Evolutionary conservation across 1,284 basidiomycete species (phyloP).

Genomic region (Stygiomarasmius scandens): DNA sequence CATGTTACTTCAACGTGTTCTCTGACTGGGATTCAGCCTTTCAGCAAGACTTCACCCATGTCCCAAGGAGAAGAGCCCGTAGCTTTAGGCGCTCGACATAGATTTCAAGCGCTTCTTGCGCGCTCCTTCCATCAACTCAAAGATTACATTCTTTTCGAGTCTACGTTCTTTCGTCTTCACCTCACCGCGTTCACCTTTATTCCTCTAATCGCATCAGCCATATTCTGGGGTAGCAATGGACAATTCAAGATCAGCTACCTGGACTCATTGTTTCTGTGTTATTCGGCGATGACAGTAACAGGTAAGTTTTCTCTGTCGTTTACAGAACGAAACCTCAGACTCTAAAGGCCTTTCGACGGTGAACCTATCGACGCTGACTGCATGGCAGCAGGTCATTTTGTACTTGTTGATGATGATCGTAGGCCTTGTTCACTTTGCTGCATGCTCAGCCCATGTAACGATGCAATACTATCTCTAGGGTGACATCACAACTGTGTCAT

Average conservation of each 20-base stretch:
- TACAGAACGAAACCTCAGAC: too few relatives aligned
- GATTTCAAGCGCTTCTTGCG: constrained; percentile 1
- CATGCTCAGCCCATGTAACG: background rate
- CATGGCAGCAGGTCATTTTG: constrained; percentile 61
- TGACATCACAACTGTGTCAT: constrained; percentile 47
- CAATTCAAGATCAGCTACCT: constrained; percentile 50
- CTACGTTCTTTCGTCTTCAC: constrained; percentile 59
- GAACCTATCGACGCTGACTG: constrained; percentile 53
- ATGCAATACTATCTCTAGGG: constrained; percentile 29
- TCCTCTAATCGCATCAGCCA: constrained; percentile 56
- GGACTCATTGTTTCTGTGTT: constrained; percentile 65
- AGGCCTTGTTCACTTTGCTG: constrained; percentile 25
- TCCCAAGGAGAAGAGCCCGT: background rate
- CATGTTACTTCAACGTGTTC: background rate
- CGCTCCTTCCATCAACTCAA: constrained; percentile 4
- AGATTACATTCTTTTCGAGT: constrained; percentile 26
- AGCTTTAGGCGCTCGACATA: background rate
- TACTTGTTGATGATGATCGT: constrained; percentile 54
- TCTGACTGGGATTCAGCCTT: background rate
- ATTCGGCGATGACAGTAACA: constrained; percentile 66
- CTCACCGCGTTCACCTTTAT: constrained; percentile 58
- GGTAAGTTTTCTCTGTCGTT: too few relatives aligned
- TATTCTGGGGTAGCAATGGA: constrained; percentile 61
- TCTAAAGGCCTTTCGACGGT: constrained; percentile 57
- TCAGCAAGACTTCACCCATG: too few relatives aligned